Base-by-base conservation (phyloP, 2,329 filamentous ascomycete genomes). In the Botrytis porri region DNA sequence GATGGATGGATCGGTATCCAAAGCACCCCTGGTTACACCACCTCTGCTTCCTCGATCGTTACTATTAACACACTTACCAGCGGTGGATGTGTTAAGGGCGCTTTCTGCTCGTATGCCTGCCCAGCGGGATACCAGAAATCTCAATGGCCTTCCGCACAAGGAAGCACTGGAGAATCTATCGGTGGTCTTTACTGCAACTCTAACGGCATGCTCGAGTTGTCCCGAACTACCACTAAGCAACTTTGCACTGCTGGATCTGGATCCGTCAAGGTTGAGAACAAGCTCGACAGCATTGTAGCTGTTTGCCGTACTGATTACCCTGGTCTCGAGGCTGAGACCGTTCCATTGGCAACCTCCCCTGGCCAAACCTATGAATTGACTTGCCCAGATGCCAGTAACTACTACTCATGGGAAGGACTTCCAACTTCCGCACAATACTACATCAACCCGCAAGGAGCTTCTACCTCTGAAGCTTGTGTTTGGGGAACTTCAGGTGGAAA, bases 301-400 rank as follows among this genome's bases (percentile, higher is more conserved):
- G 88, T 97, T 78, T 99, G 96, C 89, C 94, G 94, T 82, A 98
- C 96, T 77, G 94, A 98, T 82, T 99, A 99, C 84, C 96, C 96
- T 75, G 95, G 94, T 80, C 94, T 90, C 74, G 96, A 99, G 85
- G 87, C 87, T 78, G 95, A 97, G 90, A 93, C 92, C 71, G 88
- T 98, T 74, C 93, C 95, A 63, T 84, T 95, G 64, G 83, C 89
- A 73, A 86, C 91, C 61, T 77, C 82, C 8, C 83, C 92, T 70
- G 92, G 92, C 74, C 79, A 83, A 66, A 87, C 84, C 39, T 84
- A 89, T 74, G 83, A 86, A 51, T 84, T 99, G 76, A 93, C 93
- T 81, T 95, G 93, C 85, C 92, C 95, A 64, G 84, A 92, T 76
- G 64, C 72, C 14, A 89, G 90, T 74, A 81, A 82, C 66, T 97